Conservation (phyloP, 768 basidiomycete species). For the Tylopilus balloui region DNA sequence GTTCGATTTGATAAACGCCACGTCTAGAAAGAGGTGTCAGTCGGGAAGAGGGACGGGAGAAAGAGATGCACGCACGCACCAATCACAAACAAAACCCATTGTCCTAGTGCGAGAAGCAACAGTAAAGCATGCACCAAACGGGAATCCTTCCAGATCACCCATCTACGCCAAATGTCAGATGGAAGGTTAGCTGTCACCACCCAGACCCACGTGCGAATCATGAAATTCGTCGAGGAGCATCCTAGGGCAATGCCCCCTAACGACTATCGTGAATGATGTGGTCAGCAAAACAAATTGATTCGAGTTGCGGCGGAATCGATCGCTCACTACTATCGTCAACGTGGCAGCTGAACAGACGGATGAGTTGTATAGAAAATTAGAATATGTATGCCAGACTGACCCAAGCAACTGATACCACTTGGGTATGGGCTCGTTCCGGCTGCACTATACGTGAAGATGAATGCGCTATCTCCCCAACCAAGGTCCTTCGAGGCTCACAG, state of each 20-base stretch:
- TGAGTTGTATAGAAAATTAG: not conserved
- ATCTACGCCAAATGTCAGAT: conserved; percentile 10
- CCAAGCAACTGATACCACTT: not conserved
- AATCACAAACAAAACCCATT: conserved; percentile 10
- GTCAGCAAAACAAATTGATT: not conserved
- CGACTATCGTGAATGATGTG: not conserved
- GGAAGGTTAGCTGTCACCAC: not conserved
- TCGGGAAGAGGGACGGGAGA: too few species aligned
- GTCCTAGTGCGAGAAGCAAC: conserved; percentile 8
- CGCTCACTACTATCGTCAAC: conserved; percentile 7
- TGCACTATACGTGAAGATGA: conserved; percentile 4
- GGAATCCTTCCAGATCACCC: conserved; percentile 20
- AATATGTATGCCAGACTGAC: conserved; percentile 11
- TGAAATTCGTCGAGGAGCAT: conserved; percentile 23
- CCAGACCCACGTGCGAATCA: conserved; percentile 19
- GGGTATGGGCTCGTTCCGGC: not conserved
- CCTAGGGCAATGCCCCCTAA: conserved; percentile 5
- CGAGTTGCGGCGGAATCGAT: too few species aligned
- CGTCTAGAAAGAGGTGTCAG: conserved; percentile 1
- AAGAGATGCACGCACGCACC: conserved; percentile 3
- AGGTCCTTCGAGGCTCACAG: conserved; percentile 7
- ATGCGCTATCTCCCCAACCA: not conserved
- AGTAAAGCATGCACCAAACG: not conserved
- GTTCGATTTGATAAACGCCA: not conserved
- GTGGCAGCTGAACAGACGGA: conserved; percentile 1